Conservation (phyloP, 495 filamentous ascomycete genomes). For the Neurospora sp. region DNA sequence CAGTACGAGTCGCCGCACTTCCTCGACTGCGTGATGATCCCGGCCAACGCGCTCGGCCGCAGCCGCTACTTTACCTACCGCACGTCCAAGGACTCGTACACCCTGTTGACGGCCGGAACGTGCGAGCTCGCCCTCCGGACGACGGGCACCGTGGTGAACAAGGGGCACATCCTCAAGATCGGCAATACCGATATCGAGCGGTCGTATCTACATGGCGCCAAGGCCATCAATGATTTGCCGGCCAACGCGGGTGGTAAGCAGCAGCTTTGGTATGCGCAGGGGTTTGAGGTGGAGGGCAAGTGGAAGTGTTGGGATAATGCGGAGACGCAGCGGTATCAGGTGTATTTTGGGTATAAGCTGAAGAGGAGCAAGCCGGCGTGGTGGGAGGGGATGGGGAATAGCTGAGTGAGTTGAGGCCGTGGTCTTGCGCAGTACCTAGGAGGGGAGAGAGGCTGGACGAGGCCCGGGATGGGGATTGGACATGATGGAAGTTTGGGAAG, state of each 20-base stretch:
- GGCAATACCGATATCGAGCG: background rate
- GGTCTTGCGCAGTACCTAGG: background rate
- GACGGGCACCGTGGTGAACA: background rate
- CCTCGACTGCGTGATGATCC: background rate
- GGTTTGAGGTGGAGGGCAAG: background rate
- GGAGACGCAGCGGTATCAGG: background rate
- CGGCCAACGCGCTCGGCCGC: background rate
- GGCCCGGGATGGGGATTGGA: background rate
- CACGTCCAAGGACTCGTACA: background rate
- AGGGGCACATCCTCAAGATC: background rate
- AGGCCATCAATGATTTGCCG: background rate
- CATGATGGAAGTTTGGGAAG: background rate
- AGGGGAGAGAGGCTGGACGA: background rate
- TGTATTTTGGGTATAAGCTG: background rate
- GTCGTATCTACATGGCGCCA: background rate
- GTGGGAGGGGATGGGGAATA: background rate
- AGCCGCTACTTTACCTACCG: background rate
- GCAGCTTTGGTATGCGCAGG: background rate
- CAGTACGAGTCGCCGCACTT: background rate
- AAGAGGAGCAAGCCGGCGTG: background rate
- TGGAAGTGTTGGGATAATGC: background rate
- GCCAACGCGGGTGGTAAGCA: background rate
- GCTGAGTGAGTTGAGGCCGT: background rate
- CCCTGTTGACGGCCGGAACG: background rate
- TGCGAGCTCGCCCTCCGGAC: background rate